Percentiles rank a stretch among this genome's conserved stretches.
Conservation (phyloP, 2,329 filamentous ascomycete genomes). For the Biscogniauxia marginata region DNA sequence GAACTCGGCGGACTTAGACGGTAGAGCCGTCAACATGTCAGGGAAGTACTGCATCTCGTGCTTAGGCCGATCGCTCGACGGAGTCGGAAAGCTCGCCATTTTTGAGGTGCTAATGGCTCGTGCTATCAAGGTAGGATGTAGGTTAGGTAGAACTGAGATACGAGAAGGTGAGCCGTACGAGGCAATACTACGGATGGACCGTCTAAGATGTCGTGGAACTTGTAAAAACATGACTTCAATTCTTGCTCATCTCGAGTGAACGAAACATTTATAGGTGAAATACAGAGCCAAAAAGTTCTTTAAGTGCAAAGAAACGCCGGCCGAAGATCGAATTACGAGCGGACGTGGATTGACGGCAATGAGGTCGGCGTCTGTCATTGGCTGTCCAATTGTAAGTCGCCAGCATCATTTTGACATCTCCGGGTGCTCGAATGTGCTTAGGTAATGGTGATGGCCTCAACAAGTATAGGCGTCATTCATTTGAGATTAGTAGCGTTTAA, state of each 20-base stretch:
- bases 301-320: neutral
- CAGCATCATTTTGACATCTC: too few species aligned
- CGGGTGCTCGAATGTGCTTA: neutral
- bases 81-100: constrained; percentile 32
- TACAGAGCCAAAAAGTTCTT: too few species aligned
- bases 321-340: neutral
- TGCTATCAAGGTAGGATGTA: neutral
- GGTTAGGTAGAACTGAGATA: neutral
- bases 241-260: neutral
- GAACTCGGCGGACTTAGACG: constrained; percentile 56
- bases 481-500: too few species aligned
- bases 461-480: neutral
- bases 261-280: neutral
- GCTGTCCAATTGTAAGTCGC: neutral
- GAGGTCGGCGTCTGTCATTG: neutral
- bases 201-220: neutral
- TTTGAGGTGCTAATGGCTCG: constrained; percentile 9
- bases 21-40: constrained; percentile 51
- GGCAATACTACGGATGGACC: neutral
- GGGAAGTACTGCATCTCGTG: constrained; percentile 63
- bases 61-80: constrained; percentile 40
- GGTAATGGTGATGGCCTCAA: neutral
- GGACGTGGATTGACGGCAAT: neutral
- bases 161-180: neutral
- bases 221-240: neutral